Conservation (phyloP, 1,284 basidiomycete species). For the Peniophora sp. region DNA sequence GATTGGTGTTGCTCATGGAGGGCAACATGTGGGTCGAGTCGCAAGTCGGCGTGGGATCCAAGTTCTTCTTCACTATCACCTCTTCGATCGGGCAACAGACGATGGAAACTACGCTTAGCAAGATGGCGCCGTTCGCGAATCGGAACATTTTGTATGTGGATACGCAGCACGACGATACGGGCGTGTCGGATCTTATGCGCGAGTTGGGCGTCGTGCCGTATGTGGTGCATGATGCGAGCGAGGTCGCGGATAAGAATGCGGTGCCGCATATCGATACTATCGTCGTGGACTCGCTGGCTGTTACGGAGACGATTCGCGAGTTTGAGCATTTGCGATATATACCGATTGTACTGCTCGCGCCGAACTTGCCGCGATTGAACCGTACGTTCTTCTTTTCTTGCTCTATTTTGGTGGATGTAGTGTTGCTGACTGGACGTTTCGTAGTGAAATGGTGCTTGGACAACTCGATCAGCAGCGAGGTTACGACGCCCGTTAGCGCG, state of each 20-base stretch:
- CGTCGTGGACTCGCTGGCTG: conserved; percentile 79
- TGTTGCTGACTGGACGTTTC: background rate
- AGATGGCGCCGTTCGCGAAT: conserved; percentile 74
- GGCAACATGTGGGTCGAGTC: conserved; percentile 99
- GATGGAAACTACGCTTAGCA: conserved; percentile 63
- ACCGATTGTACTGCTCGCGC: conserved; percentile 91
- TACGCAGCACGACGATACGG: conserved; percentile 71
- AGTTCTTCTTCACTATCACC: conserved; percentile 96
- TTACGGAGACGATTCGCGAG: conserved; percentile 87
- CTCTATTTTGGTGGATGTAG: background rate
- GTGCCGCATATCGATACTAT: conserved; percentile 94
- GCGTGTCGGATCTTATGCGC: conserved; percentile 72
- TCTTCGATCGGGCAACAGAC: conserved; percentile 75
- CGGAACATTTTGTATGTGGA: conserved; percentile 87
- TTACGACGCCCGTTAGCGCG: conserved; percentile 84
- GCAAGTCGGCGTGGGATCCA: conserved; percentile 86
- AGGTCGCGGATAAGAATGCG: conserved; percentile 75
- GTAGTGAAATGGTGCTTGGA: conserved; percentile 87
- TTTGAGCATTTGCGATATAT: conserved; percentile 95
- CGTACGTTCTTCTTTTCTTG: conserved; percentile 41
- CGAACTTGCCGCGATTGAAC: conserved; percentile 62
- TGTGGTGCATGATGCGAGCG: conserved; percentile 69
- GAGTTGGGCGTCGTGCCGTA: conserved; percentile 81
- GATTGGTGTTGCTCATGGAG: conserved; percentile 95
- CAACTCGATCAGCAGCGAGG: conserved; percentile 85